Base-by-base conservation (phyloP, 2,329 filamentous ascomycete species). In the Fusarium heterosporum region DNA sequence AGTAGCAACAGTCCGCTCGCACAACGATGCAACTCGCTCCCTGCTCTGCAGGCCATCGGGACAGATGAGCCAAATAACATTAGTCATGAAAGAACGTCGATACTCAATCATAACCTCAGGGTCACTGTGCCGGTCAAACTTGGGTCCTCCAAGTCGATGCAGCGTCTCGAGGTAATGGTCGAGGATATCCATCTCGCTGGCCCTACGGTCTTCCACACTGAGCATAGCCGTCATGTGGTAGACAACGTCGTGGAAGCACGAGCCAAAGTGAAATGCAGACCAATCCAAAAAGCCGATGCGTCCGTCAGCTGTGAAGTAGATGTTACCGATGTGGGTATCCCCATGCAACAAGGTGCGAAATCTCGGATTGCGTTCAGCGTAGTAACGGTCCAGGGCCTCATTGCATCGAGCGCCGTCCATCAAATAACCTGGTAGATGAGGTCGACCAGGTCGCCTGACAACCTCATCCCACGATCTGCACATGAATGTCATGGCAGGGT, bases 291-390 rank as follows among this genome's bases (percentile, higher is more conserved):
- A 82, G 2, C 79, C 74, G 3, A 75, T 78, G 19, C 69, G 46
- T 1, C 74, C 75, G 3, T 76, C 72, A 4, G 73, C 61, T 1
- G 77, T 76, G 43, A 82, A 77, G 68, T 79, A 82, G n/a, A 78
- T 74, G 64, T 82, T 82, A 29, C 79, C 79, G 13, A 80, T 73
- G 57, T 82, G 81, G 12, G 80, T 75, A 50, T 82, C 81, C 12
- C 80, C 80, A 52, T 83, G 80, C 13, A 81, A 61, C 4, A 82
- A 66, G n/a, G 75, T 79, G 14, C 76, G 74, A 58, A 81, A 80
- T 8, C 73, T 66, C 1, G 78, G 77, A 62, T 79, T 80, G 16
- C 77, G 76, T 58, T 72, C 66, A 6, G 72, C 73, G 54, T 74
- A 80, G 66, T 79, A 77, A n/a, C 72, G 73, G 32, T 78, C 75